Conservation (phyloP, 2,329 filamentous ascomycete genomes). For the Colletotrichum theobromicola region DNA sequence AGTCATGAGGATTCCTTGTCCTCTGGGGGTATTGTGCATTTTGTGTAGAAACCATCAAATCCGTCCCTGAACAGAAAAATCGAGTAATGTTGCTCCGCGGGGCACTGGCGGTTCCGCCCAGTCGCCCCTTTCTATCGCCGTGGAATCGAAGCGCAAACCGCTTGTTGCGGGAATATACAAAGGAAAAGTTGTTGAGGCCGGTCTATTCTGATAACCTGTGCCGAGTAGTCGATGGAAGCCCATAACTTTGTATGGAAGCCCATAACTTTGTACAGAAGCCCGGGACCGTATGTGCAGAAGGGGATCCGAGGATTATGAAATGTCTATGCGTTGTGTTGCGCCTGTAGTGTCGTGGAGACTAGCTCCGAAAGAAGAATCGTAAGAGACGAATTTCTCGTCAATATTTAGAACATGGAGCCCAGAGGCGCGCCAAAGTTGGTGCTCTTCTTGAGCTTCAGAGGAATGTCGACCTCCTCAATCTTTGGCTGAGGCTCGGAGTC, state of each 20-base stretch:
- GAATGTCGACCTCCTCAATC: constrained; percentile 45
- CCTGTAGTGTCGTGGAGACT: not conserved
- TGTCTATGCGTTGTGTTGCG: not conserved
- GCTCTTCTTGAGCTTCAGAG: constrained; percentile 49
- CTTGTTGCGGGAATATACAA: not conserved
- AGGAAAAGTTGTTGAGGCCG: constrained; percentile 1
- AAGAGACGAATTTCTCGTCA: not conserved
- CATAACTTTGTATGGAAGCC: constrained; percentile 5
- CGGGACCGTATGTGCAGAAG: constrained; percentile 12
- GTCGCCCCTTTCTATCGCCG: constrained; percentile 6
- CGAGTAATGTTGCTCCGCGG: constrained; percentile 5
- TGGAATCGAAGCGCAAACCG: not conserved
- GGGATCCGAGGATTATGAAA: not conserved
- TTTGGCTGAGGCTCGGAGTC: constrained; percentile 28
- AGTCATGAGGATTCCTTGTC: constrained; percentile 10
- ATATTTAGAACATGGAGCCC: constrained; percentile 19
- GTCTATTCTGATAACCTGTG: not conserved
- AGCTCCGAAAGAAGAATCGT: not conserved
- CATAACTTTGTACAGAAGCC: constrained; percentile 8
- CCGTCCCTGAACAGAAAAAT: constrained; percentile 6
- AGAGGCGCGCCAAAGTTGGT: constrained; percentile 34
- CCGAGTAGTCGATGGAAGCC: not conserved
- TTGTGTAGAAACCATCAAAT: constrained; percentile 17
- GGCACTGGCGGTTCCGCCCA: not conserved
- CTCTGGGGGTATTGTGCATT: constrained; percentile 23